Evolutionary conservation across 2,329 filamentous ascomycete species (phyloP).

Genomic region (Neospermospora avenae): DNA sequence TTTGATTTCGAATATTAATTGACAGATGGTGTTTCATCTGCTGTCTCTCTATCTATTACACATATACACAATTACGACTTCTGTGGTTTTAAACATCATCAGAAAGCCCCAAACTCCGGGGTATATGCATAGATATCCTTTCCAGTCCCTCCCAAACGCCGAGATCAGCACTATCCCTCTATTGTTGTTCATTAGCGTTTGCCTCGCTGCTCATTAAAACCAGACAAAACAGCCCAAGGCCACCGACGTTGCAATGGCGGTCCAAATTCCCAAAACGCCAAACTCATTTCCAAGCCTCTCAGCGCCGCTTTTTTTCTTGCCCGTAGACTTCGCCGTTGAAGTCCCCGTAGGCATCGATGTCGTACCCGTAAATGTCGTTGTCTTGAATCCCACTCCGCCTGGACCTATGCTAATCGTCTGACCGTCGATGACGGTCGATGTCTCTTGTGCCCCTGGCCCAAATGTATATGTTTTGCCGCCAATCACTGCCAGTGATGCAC

Average conservation of each 20-base stretch:
- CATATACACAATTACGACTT: neutral
- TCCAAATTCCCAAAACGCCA: constrained; percentile 3
- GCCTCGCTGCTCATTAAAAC: neutral
- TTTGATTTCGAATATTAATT: neutral
- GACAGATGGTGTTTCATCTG: neutral
- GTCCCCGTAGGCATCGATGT: constrained; percentile 12
- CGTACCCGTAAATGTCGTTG: constrained; percentile 25
- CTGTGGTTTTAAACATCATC: neutral
- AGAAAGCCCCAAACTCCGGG: constrained; percentile 1
- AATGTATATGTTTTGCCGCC: constrained; percentile 29
- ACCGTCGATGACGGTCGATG: constrained; percentile 22
- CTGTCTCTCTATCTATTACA: neutral
- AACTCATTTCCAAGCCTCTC: neutral
- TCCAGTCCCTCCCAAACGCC: constrained; percentile 1
- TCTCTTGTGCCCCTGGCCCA: constrained; percentile 20
- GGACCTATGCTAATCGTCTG: constrained; percentile 31
- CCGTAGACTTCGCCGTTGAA: neutral
- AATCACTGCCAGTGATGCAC: constrained; percentile 23
- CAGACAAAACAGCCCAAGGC: neutral
- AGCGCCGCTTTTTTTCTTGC: constrained; percentile 11
- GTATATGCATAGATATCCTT: constrained; percentile 4
- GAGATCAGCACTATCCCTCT: neutral
- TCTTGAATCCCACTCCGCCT: constrained; percentile 29
- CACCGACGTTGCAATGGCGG: neutral
- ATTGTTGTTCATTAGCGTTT: neutral